Conservation (phyloP, 2,329 filamentous ascomycete species). For the Fusarium lyarnte region DNA sequence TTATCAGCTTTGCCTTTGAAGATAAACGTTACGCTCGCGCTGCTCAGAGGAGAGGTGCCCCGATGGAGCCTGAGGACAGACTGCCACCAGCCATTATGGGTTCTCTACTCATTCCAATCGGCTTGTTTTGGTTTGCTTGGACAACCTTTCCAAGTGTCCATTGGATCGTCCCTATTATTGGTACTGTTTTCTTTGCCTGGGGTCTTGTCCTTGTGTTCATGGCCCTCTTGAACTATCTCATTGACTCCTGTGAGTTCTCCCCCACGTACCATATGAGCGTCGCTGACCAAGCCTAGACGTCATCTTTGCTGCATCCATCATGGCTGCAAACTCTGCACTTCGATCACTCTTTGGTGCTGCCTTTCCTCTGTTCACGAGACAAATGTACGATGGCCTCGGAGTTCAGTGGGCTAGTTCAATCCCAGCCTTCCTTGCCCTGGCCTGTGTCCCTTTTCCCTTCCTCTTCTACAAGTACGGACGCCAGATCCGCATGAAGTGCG, state of each 20-base stretch:
- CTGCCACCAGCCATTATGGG: conserved; percentile 7
- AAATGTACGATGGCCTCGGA: conserved; percentile 17
- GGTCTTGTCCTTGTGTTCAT: conserved; percentile 20
- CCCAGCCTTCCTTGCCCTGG: conserved; percentile 11
- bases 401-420: conserved; percentile 19
- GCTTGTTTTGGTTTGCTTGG: conserved; percentile 26
- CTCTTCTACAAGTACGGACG: conserved; percentile 16
- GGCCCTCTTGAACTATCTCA: conserved; percentile 11
- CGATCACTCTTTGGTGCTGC: conserved; percentile 19
- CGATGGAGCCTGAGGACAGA: neutral
- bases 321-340: conserved; percentile 16
- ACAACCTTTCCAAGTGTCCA: neutral
- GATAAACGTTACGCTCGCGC: neutral
- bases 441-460: conserved; percentile 13
- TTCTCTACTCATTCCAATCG: conserved; percentile 1
- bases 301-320: conserved; percentile 1
- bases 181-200: conserved; percentile 1
- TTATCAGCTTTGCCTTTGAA: neutral
- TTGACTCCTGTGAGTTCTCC: conserved; percentile 7
- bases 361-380: conserved; percentile 14
- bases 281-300: neutral
- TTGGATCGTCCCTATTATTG: conserved; percentile 9
- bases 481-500: neutral
- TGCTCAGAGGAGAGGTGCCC: neutral
- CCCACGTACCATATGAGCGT: fast-evolving